Evolutionary conservation across 2,329 filamentous ascomycete genomes (phyloP).

Genomic region (Myriosclerotinia curreyana): DNA sequence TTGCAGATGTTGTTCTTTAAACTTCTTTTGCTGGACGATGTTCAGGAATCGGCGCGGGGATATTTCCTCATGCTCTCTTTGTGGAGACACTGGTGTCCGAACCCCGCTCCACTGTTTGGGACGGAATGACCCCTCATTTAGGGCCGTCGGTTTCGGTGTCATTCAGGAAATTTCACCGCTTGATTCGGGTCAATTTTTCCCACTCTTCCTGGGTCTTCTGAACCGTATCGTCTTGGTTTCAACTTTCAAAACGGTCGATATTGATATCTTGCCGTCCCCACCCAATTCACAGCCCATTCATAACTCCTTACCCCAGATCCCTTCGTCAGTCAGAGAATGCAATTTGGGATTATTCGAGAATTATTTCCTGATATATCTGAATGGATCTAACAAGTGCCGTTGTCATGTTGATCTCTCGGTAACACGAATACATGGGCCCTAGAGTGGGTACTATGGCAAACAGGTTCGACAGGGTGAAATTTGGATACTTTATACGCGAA

Average conservation of each 20-base stretch:
- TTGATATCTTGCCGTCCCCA: background rate
- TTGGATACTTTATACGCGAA: no score
- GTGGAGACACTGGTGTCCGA: background rate
- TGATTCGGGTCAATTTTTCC: background rate
- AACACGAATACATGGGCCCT: background rate
- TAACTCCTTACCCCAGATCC: background rate
- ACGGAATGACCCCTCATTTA: constrained; percentile 15
- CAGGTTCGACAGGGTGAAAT: background rate
- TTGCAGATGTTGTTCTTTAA: background rate
- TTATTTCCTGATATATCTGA: background rate
- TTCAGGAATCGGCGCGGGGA: constrained; percentile 1
- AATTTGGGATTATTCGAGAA: background rate
- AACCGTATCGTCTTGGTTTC: constrained; percentile 2
- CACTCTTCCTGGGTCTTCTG: constrained; percentile 1
- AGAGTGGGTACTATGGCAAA: background rate
- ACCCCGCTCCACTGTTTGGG: background rate
- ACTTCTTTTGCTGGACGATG: background rate
- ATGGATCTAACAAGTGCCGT: background rate
- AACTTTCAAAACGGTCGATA: background rate
- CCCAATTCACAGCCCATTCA: background rate
- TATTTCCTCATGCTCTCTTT: constrained; percentile 15
- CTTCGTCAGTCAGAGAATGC: background rate
- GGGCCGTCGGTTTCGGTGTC: constrained; percentile 7
- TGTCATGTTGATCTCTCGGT: background rate
- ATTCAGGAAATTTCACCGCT: constrained; percentile 3